A percentile compares a stretch with the other conserved stretches of the same genome.
Evolutionary conservation across 2,329 filamentous ascomycete genomes (phyloP).

Genomic region (Diaporthe citri): DNA sequence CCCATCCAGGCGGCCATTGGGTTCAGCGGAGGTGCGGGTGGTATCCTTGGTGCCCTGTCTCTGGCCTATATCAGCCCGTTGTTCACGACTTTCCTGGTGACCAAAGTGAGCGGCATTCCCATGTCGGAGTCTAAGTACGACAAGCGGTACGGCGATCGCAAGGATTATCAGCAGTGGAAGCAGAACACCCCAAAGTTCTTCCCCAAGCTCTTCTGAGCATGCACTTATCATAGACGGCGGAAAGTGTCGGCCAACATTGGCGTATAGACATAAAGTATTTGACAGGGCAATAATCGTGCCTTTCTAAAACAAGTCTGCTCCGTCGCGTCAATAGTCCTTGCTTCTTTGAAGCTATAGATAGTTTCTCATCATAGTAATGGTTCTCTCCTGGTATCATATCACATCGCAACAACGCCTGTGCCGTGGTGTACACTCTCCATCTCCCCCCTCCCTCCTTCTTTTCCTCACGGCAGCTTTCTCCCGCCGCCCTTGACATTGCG

Average conservation of each 20-base stretch:
- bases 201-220: constrained; percentile 64
- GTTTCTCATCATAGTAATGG: constrained; percentile 10
- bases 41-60: constrained; percentile 48
- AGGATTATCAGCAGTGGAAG: constrained; percentile 78
- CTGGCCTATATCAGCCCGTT: constrained; percentile 72
- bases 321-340: not conserved
- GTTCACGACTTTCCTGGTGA: constrained; percentile 73
- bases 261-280: constrained; percentile 16
- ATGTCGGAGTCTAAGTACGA: constrained; percentile 79
- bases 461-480: constrained; percentile 5
- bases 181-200: constrained; percentile 74
- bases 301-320: not conserved
- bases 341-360: constrained; percentile 27
- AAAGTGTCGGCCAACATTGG: not conserved
- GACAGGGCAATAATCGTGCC: constrained; percentile 1
- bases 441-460: not conserved
- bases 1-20: constrained; percentile 70
- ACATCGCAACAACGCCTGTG: constrained; percentile 8
- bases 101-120: constrained; percentile 74
- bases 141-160: constrained; percentile 70
- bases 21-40: constrained; percentile 56
- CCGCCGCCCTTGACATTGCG: not conserved
- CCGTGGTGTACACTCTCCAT: not conserved
- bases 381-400: constrained; percentile 34
- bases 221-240: not conserved